These are phyloP conservation scores for Calocera viscosa DNA, from an alignment of 768 basidiomycete genomes.

Conservation along the genomic window DNA sequence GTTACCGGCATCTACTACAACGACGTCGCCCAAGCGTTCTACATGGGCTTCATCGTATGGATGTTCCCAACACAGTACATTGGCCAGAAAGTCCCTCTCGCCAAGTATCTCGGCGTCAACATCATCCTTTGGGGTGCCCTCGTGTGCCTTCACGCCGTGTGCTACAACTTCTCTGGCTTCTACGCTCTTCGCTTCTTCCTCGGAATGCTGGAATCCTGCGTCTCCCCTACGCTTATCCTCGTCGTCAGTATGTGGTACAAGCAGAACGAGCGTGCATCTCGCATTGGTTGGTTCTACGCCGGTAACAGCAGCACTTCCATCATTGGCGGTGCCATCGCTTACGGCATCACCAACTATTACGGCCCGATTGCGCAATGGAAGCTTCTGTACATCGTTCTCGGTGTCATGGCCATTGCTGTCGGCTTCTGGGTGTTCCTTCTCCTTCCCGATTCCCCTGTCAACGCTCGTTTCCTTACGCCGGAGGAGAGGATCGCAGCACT, in stretches of 20 bases:
- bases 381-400: constrained; percentile 49
- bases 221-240: constrained; percentile 49
- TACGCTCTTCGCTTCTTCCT: constrained; percentile 50
- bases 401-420: constrained; percentile 47
- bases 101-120: constrained; percentile 43
- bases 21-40: constrained; percentile 1
- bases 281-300: constrained; percentile 55
- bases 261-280: constrained; percentile 41
- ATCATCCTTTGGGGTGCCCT: not conserved
- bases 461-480: constrained; percentile 41
- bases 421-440: constrained; percentile 44
- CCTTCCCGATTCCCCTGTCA: constrained; percentile 55
- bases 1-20: constrained; percentile 33
- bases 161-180: constrained; percentile 46
- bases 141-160: constrained; percentile 29
- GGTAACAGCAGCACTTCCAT: constrained; percentile 33
- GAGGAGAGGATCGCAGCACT: constrained; percentile 51
- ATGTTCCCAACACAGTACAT: constrained; percentile 58
- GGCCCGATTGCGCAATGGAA: constrained; percentile 45
- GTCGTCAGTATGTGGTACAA: constrained; percentile 58
- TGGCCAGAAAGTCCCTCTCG: constrained; percentile 45
- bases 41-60: constrained; percentile 32
- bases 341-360: constrained; percentile 40
- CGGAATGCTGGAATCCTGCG: constrained; percentile 57
- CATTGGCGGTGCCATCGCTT: constrained; percentile 50